Conservation (phyloP, 2,329 filamentous ascomycete genomes). For the Neopestalotiopsis sp. region DNA sequence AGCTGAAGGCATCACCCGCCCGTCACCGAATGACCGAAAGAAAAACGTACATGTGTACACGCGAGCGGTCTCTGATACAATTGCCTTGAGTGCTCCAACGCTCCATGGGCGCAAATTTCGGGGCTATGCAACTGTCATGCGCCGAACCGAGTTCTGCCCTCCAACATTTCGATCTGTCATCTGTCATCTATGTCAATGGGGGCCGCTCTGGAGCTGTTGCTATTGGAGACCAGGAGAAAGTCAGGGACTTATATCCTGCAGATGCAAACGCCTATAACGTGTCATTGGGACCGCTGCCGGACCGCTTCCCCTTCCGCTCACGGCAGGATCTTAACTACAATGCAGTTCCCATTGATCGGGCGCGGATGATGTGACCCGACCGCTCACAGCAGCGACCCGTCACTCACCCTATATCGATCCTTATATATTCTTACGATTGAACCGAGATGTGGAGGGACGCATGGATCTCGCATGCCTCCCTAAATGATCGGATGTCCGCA, state of each 20-base stretch:
- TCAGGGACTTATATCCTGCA: not conserved
- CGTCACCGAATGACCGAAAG: not conserved
- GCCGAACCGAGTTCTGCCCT: not conserved
- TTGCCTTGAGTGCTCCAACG: not conserved
- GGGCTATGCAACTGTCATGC: not conserved
- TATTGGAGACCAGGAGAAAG: not conserved
- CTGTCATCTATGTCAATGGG: not conserved
- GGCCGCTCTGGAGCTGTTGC: not conserved
- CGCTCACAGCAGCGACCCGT: not conserved
- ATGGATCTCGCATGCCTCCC: not conserved
- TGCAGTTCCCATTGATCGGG: not conserved
- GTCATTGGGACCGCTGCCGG: not conserved
- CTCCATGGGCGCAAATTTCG: not conserved
- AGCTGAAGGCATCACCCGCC: not conserved
- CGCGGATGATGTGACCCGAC: not conserved
- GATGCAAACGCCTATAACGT: not conserved
- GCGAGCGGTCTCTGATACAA: not conserved
- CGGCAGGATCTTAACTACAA: not conserved
- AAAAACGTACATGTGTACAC: not conserved
- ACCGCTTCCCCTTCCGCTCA: not conserved
- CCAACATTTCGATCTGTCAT: not conserved
- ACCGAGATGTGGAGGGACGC: not conserved
- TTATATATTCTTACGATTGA: not conserved
- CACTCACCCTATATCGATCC: not conserved
- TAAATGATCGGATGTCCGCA: not conserved